Evolutionary conservation across 495 filamentous ascomycete genomes (phyloP).

Genomic region (Hyaloscypha bicolor): DNA sequence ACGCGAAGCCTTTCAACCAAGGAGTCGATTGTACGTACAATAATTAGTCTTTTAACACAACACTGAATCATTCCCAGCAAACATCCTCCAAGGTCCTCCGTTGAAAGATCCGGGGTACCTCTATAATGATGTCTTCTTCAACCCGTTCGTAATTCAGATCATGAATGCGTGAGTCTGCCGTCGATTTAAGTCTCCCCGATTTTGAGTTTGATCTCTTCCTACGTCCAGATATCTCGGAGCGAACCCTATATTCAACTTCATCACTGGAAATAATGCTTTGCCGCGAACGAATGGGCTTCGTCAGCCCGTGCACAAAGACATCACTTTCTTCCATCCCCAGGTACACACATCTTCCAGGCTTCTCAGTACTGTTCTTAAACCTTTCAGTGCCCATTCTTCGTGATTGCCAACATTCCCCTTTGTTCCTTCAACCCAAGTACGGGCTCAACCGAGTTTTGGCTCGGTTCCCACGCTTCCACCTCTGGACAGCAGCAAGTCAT

Average conservation of each 20-base stretch:
- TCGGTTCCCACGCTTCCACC: slow-evolving; percentile 42
- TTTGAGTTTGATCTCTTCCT: neutral
- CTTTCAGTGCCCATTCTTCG: slow-evolving; percentile 36
- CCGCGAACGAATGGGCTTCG: slow-evolving; percentile 33
- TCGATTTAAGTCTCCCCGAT: neutral
- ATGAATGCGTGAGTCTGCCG: slow-evolving; percentile 33
- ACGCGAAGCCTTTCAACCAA: slow-evolving; percentile 35
- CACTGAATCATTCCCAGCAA: slow-evolving; percentile 26
- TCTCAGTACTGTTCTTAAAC: neutral
- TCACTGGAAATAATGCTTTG: slow-evolving; percentile 41
- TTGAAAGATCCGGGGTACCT: slow-evolving; percentile 34
- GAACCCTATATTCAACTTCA: slow-evolving; percentile 36
- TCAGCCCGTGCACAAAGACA: slow-evolving; percentile 42
- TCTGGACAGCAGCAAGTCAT: slow-evolving; percentile 33
- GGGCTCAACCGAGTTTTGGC: slow-evolving; percentile 49
- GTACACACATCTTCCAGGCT: slow-evolving; percentile 24
- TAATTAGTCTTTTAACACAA: neutral
- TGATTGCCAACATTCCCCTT: slow-evolving; percentile 35
- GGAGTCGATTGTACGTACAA: slow-evolving; percentile 31
- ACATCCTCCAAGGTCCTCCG: slow-evolving; percentile 36
- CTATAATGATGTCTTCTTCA: slow-evolving; percentile 41
- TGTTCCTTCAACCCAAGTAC: slow-evolving; percentile 36
- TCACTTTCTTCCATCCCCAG: slow-evolving; percentile 34
- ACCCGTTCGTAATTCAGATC: slow-evolving; percentile 38
- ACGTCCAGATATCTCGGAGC: slow-evolving; percentile 34